These are phyloP conservation scores for Fusarium hainanense DNA, from an alignment of 2,329 filamentous ascomycete genomes.

Conservation along the genomic window DNA sequence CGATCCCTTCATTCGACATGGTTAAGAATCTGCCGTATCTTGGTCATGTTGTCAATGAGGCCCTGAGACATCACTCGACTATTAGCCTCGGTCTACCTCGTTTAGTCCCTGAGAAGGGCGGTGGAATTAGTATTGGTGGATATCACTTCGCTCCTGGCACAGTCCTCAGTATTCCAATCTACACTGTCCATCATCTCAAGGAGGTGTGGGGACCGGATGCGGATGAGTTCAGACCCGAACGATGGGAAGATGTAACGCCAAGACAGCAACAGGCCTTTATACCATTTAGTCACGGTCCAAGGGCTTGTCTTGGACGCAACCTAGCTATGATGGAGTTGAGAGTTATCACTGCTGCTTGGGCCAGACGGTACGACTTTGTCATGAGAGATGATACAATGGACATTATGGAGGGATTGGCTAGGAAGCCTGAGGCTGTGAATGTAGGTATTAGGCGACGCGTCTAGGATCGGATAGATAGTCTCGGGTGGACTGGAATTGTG, in stretches of 20 bases:
- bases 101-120: neutral
- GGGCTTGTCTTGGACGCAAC: neutral
- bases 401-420: neutral
- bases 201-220: slow-evolving; percentile 4
- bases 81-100: slow-evolving; percentile 6
- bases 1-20: neutral
- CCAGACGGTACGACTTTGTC: neutral
- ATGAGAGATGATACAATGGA: neutral
- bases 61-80: neutral
- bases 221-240: neutral
- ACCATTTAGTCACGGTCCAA: neutral
- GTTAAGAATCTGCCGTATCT: slow-evolving; percentile 6
- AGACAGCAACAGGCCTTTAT: slow-evolving; percentile 7
- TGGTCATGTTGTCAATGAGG: neutral
- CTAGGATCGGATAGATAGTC: neutral
- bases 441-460: neutral
- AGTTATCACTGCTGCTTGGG: neutral
- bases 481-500: neutral
- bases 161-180: neutral
- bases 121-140: neutral
- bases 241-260: neutral
- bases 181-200: neutral
- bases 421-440: neutral
- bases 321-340: neutral
- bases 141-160: slow-evolving; percentile 3